These are phyloP conservation scores for Lipomyces kockii DNA, from an alignment of 805 yeast species.

Conservation along the genomic window DNA sequence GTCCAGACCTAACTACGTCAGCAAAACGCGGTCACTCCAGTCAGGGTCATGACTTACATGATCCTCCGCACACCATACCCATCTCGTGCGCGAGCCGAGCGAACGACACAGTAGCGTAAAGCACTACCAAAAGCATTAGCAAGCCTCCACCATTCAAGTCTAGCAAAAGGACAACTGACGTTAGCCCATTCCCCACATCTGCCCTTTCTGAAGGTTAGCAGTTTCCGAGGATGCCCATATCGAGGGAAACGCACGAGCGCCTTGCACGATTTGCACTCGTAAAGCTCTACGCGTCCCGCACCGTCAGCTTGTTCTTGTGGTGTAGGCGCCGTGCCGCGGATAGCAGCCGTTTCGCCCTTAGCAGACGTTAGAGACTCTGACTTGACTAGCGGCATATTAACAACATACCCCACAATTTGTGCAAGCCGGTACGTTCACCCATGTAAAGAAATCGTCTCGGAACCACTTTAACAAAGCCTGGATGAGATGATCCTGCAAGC, in stretches of 20 bases:
- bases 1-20: conserved; percentile 61
- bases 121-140: conserved; percentile 45
- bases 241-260: conserved; percentile 67
- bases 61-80: conserved; percentile 87
- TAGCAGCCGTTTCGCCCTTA: conserved; percentile 48
- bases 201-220: conserved; percentile 68
- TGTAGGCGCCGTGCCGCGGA: conserved; percentile 53
- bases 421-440: conserved; percentile 80
- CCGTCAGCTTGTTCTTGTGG: conserved; percentile 53
- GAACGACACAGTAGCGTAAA: conserved; percentile 73
- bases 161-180: conserved; percentile 23
- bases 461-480: conserved; percentile 66
- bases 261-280: conserved; percentile 61
- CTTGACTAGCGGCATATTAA: background rate
- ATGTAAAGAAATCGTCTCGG: conserved; percentile 75
- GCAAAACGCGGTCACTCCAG: background rate
- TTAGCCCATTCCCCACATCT: conserved; percentile 97
- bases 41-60: conserved; percentile 57
- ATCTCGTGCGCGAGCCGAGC: conserved; percentile 66
- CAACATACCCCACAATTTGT: conserved; percentile 51
- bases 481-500: conserved; percentile 63
- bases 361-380: conserved; percentile 20
- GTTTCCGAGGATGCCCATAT: conserved; percentile 66
- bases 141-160: background rate
- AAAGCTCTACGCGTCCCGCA: conserved; percentile 67